Base-by-base conservation (phyloP, 2,329 filamentous ascomycete species). In the Talaromyces sp. region DNA sequence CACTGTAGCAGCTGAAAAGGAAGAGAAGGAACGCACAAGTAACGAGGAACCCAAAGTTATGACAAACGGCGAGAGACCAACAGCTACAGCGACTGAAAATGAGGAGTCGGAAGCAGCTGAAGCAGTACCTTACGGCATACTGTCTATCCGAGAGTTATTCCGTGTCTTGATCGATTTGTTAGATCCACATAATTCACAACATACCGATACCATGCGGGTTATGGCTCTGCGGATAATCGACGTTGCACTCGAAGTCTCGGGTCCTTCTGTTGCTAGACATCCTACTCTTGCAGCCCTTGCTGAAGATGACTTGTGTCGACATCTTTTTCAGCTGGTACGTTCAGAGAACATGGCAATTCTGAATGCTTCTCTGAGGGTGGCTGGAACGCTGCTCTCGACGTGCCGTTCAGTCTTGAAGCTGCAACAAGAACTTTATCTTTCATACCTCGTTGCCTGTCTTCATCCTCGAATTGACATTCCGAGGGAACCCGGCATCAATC, bases 201-300 rank as follows among this genome's bases (percentile, higher is more conserved):
- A 97, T 76, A 96, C 93, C 2, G 95, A 99, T 74, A 90, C 92
- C 1, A 95, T 98, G 90, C 88, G 94, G 70, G 92, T 99, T 47
- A 99, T 99, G 93, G 95, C 95, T 19, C 81, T 99, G 69, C 88
- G 95, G 50, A 98, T 99, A 68, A 95, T 99, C 63, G 95, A 99
- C 76, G 95, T 99, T 52, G 95, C 95, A 1, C 85, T 99, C 24
- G 95, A 99, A 78, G 94, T 99, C 65, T 93, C 95, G 1, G 95
- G 95, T 0, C 94, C 95, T 3, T 96, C 93, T 8, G 97, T 99
- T 74, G 92, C 93, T 58, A 90, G 91, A 68, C 95, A 99, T 75
- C 93, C 94, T 6, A 92, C 90, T 65, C 82, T 99, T 60, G 93
- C 94, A 11, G 87, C 86, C 4, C 86, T 99, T 64, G 95, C 95